phyloP scores from a whole-genome alignment of 306 rosid species.

The Citrullus colocynthis region DNA sequence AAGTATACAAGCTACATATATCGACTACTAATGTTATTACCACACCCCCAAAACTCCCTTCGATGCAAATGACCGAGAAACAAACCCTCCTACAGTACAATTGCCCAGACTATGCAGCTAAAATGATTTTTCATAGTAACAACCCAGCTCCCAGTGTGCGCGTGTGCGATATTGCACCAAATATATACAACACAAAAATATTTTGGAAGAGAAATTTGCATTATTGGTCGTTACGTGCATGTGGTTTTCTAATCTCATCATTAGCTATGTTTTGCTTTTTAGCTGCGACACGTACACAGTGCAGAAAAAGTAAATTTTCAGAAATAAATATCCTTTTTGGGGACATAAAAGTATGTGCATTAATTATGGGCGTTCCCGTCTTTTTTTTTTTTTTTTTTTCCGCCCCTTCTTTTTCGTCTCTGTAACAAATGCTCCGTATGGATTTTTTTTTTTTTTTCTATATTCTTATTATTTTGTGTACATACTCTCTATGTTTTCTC shows the following conservation, averaged over 20 bases:
- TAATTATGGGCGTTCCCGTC: background rate
- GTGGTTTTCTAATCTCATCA: slow-evolving; percentile 11
- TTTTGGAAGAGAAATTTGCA: background rate
- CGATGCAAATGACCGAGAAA: background rate
- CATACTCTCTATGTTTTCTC: background rate
- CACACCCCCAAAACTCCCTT: background rate
- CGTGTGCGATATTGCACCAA: background rate
- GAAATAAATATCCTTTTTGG: background rate
- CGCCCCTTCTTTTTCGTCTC: no score
- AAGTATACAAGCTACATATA: background rate
- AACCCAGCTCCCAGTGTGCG: background rate
- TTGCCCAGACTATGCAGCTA: background rate
- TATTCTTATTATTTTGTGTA: background rate
- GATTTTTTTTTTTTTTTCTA: background rate
- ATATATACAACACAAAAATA: background rate
- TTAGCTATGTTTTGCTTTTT: background rate
- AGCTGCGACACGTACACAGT: slow-evolving; percentile 1
- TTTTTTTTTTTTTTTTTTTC: background rate
- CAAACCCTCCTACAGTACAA: background rate
- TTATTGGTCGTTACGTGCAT: background rate
- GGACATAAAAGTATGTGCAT: slow-evolving; percentile 8
- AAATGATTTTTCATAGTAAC: background rate
- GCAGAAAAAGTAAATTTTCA: background rate
- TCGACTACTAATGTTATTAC: background rate
- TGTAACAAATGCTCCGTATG: background rate